Evolutionary conservation across 1,139 yeast genomes (phyloP).

Genomic region (Kodamaea alishanica): DNA sequence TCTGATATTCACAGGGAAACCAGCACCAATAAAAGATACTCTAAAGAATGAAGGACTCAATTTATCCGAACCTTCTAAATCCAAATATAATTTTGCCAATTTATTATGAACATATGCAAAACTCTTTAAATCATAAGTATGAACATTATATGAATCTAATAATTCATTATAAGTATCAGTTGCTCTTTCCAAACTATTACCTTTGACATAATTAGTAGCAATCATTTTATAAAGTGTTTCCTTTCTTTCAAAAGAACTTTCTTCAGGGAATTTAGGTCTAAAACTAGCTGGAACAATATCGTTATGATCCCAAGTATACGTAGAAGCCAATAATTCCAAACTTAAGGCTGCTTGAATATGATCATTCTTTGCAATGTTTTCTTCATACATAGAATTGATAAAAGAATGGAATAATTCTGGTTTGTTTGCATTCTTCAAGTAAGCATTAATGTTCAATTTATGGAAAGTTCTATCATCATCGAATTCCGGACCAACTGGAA

Average conservation of each 20-base stretch:
- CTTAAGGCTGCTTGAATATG: slow-evolving; percentile 81
- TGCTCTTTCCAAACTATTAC: slow-evolving; percentile 38
- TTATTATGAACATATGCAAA: slow-evolving; percentile 70
- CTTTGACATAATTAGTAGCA: slow-evolving; percentile 68
- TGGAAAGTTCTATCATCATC: slow-evolving; percentile 86
- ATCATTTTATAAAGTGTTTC: slow-evolving; percentile 69
- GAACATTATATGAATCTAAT: slow-evolving; percentile 67
- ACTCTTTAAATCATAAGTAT: slow-evolving; percentile 74
- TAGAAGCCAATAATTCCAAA: slow-evolving; percentile 71
- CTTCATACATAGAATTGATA: slow-evolving; percentile 70
- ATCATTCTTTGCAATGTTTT: slow-evolving; percentile 57
- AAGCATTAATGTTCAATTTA: slow-evolving; percentile 71
- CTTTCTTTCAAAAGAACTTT: slow-evolving; percentile 77
- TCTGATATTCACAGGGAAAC: slow-evolving; percentile 76
- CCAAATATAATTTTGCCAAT: slow-evolving; percentile 64
- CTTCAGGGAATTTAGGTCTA: slow-evolving; percentile 74
- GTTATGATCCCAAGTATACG: slow-evolving; percentile 73
- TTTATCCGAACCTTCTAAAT: slow-evolving; percentile 68
- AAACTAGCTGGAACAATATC: slow-evolving; percentile 52
- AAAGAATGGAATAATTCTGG: slow-evolving; percentile 80
- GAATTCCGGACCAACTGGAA: slow-evolving; percentile 80
- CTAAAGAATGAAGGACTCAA: slow-evolving; percentile 75
- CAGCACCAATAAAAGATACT: slow-evolving; percentile 78
- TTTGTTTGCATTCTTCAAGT: slow-evolving; percentile 71
- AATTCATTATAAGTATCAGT: slow-evolving; percentile 63